Conservation (phyloP, 306 rosid genomes). For the Casuarina cunninghamiana region DNA sequence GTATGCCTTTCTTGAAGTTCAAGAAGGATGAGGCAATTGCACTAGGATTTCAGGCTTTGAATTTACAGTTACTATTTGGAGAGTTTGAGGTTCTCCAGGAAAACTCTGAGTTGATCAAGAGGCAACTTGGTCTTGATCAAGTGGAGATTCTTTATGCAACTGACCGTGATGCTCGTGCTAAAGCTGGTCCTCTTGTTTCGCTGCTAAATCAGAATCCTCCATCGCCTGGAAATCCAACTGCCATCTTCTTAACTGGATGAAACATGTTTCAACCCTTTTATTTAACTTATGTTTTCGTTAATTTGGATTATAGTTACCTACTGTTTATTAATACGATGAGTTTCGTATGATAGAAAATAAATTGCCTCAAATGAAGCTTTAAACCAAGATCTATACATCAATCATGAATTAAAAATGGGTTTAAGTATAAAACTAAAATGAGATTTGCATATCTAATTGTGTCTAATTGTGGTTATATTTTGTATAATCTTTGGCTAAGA, state of each 20-base stretch:
- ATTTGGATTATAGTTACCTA: no score
- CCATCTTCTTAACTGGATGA: conserved; percentile 62
- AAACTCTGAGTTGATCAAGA: conserved; percentile 74
- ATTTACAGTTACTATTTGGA: conserved; percentile 77
- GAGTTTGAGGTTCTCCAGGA: conserved; percentile 77
- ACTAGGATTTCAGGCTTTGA: conserved; percentile 72
- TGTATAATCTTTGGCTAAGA: no score
- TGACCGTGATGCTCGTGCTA: conserved; percentile 53
- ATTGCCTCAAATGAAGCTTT: no score
- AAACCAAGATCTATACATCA: no score
- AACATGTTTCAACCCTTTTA: background rate
- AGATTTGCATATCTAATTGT: no score
- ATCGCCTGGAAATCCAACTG: conserved; percentile 85
- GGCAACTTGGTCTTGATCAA: conserved; percentile 74
- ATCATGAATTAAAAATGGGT: no score
- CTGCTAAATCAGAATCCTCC: conserved; percentile 74
- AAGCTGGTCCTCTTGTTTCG: conserved; percentile 63
- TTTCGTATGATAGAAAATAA: no score
- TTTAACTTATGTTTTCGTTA: no score
- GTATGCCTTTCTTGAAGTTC: conserved; percentile 88
- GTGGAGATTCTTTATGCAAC: conserved; percentile 65
- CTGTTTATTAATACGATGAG: no score
- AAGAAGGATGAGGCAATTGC: conserved; percentile 71
- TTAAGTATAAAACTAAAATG: no score
- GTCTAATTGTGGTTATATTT: no score